A percentile compares a stretch with the other conserved stretches of the same genome.
phyloP scores from a whole-genome alignment of 1,139 yeast genomes.

The Cylindricascospora bacillispora region DNA sequence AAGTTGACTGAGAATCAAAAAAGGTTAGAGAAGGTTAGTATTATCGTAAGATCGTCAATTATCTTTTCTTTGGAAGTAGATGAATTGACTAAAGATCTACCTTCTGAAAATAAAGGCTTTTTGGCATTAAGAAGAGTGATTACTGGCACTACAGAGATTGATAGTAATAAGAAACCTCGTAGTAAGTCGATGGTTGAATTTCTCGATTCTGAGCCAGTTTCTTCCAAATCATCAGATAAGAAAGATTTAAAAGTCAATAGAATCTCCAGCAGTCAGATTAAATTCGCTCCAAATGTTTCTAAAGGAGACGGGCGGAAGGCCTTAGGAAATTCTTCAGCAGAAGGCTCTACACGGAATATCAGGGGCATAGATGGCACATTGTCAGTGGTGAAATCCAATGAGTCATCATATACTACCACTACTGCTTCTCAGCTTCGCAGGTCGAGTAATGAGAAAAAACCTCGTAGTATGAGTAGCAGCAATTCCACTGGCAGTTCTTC shows the following conservation, averaged over 20 bases:
- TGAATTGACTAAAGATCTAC: conserved; percentile 5
- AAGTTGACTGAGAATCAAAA: neutral
- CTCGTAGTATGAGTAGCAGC: too few relatives aligned
- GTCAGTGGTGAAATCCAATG: conserved; percentile 1
- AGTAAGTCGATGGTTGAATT: conserved; percentile 5
- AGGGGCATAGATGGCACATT: conserved; percentile 1
- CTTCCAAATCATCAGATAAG: neutral
- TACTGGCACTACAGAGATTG: conserved; percentile 12
- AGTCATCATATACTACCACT: conserved; percentile 1
- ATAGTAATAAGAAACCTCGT: conserved; percentile 1
- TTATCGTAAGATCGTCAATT: conserved; percentile 16
- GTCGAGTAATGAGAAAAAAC: too few relatives aligned
- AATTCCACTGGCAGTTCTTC: too few relatives aligned
- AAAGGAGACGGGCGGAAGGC: conserved; percentile 5
- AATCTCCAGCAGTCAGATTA: conserved; percentile 4
- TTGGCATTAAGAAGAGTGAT: conserved; percentile 15
- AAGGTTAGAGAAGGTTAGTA: conserved; percentile 8
- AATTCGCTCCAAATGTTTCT: conserved; percentile 6
- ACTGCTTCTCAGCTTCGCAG: too few relatives aligned
- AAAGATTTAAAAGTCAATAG: neutral
- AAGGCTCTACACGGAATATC: neutral
- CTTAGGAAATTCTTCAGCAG: conserved; percentile 3
- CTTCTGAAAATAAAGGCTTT: conserved; percentile 6
- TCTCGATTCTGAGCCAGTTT: conserved; percentile 1
- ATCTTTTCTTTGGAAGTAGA: conserved; percentile 17